phyloP scores from a whole-genome alignment of 306 rosid genomes.

The Hippophae tibetana region DNA sequence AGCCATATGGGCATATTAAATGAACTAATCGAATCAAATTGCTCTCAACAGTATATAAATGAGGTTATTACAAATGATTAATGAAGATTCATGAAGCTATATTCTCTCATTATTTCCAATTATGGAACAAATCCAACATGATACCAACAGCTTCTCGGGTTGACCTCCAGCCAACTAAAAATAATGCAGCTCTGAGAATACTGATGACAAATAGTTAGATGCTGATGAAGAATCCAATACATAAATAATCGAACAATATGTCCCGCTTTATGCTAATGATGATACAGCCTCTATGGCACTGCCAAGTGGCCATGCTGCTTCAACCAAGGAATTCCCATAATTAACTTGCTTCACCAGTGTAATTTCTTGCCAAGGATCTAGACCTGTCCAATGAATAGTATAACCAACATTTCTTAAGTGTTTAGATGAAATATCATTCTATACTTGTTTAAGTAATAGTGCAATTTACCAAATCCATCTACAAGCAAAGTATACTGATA shows the following conservation, averaged over 20 bases:
- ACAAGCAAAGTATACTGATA: conserved; percentile 80
- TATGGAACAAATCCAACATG: conserved; percentile 7
- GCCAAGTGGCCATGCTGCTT: conserved; percentile 99
- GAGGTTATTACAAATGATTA: conserved; percentile 13
- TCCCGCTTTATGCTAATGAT: conserved; percentile 20
- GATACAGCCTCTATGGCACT: conserved; percentile 98
- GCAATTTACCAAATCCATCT: conserved; percentile 80
- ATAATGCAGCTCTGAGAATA: background rate
- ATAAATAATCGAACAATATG: background rate
- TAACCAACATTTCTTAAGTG: conserved; percentile 5
- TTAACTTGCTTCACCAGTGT: conserved; percentile 87
- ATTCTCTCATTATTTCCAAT: conserved; percentile 15
- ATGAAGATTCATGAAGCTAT: background rate
- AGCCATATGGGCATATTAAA: conserved; percentile 18
- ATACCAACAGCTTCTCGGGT: background rate
- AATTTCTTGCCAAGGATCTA: conserved; percentile 87
- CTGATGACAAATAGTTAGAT: conserved; percentile 1
- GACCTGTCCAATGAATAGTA: conserved; percentile 41
- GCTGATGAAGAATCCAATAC: conserved; percentile 7
- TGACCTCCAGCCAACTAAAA: too few relatives aligned
- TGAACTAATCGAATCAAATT: conserved; percentile 16
- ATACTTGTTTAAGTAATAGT: conserved; percentile 3
- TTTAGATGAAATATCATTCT: conserved; percentile 11
- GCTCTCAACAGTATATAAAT: conserved; percentile 4
- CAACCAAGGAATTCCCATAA: conserved; percentile 67